Evolutionary conservation across 495 filamentous ascomycete species (phyloP), one percentile per base, ranked within the genome.

Genomic region (Staphylotrichum tortipilum): DNA sequence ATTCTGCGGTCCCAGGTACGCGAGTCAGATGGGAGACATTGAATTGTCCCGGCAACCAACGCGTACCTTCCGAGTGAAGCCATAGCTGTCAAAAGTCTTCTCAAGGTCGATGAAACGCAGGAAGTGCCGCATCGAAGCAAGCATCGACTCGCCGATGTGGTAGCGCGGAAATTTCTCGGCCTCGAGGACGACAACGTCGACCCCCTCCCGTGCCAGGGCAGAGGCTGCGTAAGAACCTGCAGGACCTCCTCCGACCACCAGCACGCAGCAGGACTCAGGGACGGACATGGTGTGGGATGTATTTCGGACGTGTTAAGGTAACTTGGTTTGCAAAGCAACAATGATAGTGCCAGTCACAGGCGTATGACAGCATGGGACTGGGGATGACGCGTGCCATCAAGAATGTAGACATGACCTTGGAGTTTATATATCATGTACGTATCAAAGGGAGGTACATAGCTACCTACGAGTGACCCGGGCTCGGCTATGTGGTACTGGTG

Each of bases 81-180:
- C 75, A 54, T 75, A 53, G 0, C 28, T 49, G 15, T 69, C 54
- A 51, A 75, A 78, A 17, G 50, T 68, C 0, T 63, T 35, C n/a
- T 77, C 64, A 2, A 68, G 43, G 26, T 76, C 75, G 42, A 78
- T 73, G 54, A 77, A 78, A 8, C 64, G 58, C 1, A 80, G 49
- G 28, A 74, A 74, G 33, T 72, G 60, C 6, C 75, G 68, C 11
- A 72, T 62, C 0, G 75, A 80, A 0, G 75, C 55, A 10, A 78
- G 59, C 67, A 77, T 68, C 47, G 68, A 73, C 55, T 80, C 72
- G 36, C 74, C 67, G 50, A 73, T 54, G 53, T 75, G 69, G 41
- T 75, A 74, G 12, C 70, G 70, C 35, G 74, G 73, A 26, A 75
- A 74, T 2, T 54, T 56, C 11, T 76, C 73, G 3, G 68, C 67